phyloP scores from a whole-genome alignment of 805 yeast species.

The Cyberlindnera maclurae region DNA sequence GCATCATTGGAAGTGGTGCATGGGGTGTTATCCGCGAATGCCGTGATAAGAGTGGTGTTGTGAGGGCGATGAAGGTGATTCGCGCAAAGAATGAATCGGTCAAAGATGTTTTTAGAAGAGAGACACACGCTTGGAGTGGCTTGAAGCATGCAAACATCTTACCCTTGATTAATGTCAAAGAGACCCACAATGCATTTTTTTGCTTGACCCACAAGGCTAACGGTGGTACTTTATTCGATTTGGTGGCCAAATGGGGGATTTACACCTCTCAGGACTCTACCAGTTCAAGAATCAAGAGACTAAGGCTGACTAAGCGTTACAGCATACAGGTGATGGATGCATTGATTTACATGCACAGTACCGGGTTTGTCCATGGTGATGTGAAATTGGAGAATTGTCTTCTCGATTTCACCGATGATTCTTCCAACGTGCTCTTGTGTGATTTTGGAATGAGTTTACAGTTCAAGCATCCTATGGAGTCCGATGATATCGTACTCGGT shows the following conservation, averaged over 20 bases:
- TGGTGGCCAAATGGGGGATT: constrained; percentile 63
- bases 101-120: constrained; percentile 56
- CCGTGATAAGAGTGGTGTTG: constrained; percentile 14
- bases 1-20: constrained; percentile 80
- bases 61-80: constrained; percentile 55
- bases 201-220: constrained; percentile 61
- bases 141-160: constrained; percentile 60
- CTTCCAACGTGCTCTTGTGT: constrained; percentile 48
- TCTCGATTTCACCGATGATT: constrained; percentile 27
- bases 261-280: constrained; percentile 24
- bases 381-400: constrained; percentile 68
- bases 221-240: constrained; percentile 78
- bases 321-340: constrained; percentile 53
- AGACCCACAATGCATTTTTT: constrained; percentile 58
- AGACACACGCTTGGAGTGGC: constrained; percentile 68
- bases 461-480: constrained; percentile 10
- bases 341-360: constrained; percentile 51
- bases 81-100: constrained; percentile 47
- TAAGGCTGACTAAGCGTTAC: constrained; percentile 29
- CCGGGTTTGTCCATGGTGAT: constrained; percentile 70
- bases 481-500: constrained; percentile 24
- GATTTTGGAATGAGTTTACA: constrained; percentile 80
- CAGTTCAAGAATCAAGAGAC: constrained; percentile 28
- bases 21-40: constrained; percentile 85
- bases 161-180: constrained; percentile 52